A percentile compares a stretch with the other conserved stretches of the same genome.
These are phyloP conservation scores for Pseudogymnoascus sp. DNA, from an alignment of 2,329 filamentous ascomycete genomes.

Conservation along the genomic window DNA sequence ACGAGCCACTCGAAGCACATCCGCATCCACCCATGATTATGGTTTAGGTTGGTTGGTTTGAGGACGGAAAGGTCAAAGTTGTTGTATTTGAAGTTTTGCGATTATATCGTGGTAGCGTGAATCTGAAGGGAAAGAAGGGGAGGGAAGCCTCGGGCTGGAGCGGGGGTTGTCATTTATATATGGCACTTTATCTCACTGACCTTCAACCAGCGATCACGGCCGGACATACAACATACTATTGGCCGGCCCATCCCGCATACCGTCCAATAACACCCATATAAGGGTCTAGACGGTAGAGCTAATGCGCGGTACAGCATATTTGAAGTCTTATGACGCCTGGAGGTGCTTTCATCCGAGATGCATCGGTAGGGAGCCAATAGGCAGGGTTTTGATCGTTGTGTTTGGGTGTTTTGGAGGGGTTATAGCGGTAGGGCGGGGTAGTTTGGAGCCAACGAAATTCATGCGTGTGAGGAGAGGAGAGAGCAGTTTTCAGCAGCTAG, in stretches of 20 bases:
- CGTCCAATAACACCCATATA: not conserved
- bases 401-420: not conserved
- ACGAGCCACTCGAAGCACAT: not conserved
- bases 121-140: not conserved
- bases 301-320: not conserved
- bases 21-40: conserved; percentile 4
- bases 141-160: not conserved
- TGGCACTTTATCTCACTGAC: not conserved
- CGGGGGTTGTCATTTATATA: not conserved
- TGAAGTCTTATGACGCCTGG: not conserved
- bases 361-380: not conserved
- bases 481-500: not conserved
- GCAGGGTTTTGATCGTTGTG: not conserved
- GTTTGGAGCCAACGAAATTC: not conserved
- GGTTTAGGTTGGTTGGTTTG: not conserved
- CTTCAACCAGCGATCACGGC: not conserved
- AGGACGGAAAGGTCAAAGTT: not conserved
- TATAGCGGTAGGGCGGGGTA: not conserved
- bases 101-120: not conserved
- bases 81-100: not conserved
- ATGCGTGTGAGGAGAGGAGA: not conserved
- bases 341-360: not conserved
- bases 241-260: not conserved
- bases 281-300: not conserved
- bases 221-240: not conserved